A percentile compares a stretch with the other conserved stretches of the same genome.
phyloP scores from a whole-genome alignment of 805 yeast genomes.

The Saccharomyces paradoxus region DNA sequence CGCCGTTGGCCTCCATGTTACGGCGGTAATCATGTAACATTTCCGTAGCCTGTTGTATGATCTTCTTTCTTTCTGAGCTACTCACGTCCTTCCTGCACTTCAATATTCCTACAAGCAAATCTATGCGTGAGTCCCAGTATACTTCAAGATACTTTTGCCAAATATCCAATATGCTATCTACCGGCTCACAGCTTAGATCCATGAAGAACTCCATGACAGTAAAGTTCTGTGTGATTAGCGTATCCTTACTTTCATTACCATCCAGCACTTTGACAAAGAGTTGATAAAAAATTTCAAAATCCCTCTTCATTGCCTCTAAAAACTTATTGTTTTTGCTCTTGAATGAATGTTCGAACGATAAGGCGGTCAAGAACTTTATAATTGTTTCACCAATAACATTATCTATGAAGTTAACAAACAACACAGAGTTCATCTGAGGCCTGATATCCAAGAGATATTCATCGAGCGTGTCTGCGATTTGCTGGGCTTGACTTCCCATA shows the following conservation, averaged over 20 bases:
- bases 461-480: conserved; percentile 60
- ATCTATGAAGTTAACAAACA: conserved; percentile 47
- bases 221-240: conserved; percentile 42
- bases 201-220: conserved; percentile 53
- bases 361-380: conserved; percentile 40
- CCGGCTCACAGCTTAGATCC: conserved; percentile 43
- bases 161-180: conserved; percentile 41
- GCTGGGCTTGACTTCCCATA: conserved; percentile 47
- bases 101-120: conserved; percentile 58
- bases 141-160: conserved; percentile 56
- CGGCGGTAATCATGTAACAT: not conserved
- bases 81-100: conserved; percentile 35
- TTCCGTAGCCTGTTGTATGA: conserved; percentile 13
- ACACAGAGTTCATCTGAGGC: conserved; percentile 42
- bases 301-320: conserved; percentile 48
- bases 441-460: conserved; percentile 67
- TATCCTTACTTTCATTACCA: conserved; percentile 28
- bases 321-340: conserved; percentile 38
- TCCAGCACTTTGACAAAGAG: conserved; percentile 41
- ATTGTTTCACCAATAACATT: conserved; percentile 46
- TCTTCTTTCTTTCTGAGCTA: conserved; percentile 20
- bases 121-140: conserved; percentile 73
- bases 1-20: not conserved
- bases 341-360: conserved; percentile 36
- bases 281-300: conserved; percentile 48